phyloP scores from a whole-genome alignment of 495 filamentous ascomycete genomes.

The Talaromyces stipitatus region DNA sequence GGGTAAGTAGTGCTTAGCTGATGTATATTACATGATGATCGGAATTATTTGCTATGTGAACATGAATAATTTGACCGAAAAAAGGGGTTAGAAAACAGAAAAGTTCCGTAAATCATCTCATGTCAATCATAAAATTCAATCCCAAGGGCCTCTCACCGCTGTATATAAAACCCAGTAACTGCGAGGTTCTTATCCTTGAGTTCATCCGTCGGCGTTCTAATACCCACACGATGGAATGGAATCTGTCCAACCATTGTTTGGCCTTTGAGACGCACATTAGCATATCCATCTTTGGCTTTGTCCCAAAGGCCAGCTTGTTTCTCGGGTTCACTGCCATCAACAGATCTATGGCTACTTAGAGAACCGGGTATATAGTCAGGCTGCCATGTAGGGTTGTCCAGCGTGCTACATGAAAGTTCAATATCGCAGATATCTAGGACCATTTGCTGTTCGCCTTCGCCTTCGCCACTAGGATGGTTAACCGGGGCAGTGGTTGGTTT shows the following conservation, averaged over 20 bases:
- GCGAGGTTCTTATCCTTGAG: constrained; percentile 34
- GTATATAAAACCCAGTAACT: constrained; percentile 34
- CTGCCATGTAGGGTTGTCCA: constrained; percentile 48
- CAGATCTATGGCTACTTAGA: constrained; percentile 15
- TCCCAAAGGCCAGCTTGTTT: constrained; percentile 22
- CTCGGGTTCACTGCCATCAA: constrained; percentile 9
- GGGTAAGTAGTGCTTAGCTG: neutral
- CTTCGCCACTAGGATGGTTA: constrained; percentile 16
- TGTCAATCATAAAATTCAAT: neutral
- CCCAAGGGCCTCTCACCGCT: constrained; percentile 12
- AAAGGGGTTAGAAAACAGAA: neutral
- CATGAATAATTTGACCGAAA: too few species aligned
- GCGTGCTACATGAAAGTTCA: constrained; percentile 36
- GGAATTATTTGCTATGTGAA: neutral
- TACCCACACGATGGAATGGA: constrained; percentile 46
- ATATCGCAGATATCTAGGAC: constrained; percentile 42
- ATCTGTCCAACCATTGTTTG: constrained; percentile 46
- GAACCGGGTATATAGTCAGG: constrained; percentile 20
- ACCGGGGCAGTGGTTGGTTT: constrained; percentile 9
- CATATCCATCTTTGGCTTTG: constrained; percentile 27
- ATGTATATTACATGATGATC: neutral
- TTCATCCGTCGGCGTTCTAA: constrained; percentile 42
- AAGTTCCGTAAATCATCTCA: neutral
- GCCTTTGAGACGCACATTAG: constrained; percentile 28
- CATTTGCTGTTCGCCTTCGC: constrained; percentile 31